Evolutionary conservation across 2,329 filamentous ascomycete species (phyloP), one percentile per base, ranked within the genome.

Genomic region (Alternaria postmessia): DNA sequence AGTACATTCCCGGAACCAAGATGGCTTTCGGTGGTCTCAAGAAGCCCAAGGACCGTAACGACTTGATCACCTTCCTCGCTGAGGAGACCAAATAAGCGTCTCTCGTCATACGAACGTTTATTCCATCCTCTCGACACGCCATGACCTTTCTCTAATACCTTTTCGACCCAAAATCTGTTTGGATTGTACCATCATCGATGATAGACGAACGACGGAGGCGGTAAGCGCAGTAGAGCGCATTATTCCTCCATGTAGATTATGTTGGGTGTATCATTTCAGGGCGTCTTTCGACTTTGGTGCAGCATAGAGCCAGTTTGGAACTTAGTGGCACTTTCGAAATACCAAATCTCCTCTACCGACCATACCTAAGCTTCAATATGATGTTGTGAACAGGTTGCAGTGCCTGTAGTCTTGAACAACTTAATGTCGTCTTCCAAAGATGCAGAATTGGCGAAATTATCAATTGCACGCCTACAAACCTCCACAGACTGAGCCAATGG

Each of bases 1-100:
- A 98, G 89, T 99, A 94, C 89, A 97, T 99, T 71, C 95, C 95
- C 74, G 95, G 95, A 75, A 99, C 95, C 86, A 99, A 98, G 93
- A 99, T 99, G 95, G 95, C 95, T 77, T 99, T 98, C 81, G 95
- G 95, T 85, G 95, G 95, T 83, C 89, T 99, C 80, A 99, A 99
- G 94, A 99, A 99, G 92, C 88, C 89, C 80, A 98, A 98, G 92
- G 95, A 98, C 87, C 89, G 95, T 82, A 97, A 98, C 83, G 94
- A 99, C 84, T 87, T 99, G 78, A 97, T 99, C 89, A 93, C 93
- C 78, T 91, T 83, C 88, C 86, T 93, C 79, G 85, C 87, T 81
- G 85, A 91, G 67, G 81, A 87, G 75, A 92, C 89, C 76, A 84
- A 85, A 83, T 93, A 92, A 84, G 85, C 76, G 78, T 70, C 65